phyloP scores from a whole-genome alignment of 345 rosid genomes.

The Fremontodendron californicum region DNA sequence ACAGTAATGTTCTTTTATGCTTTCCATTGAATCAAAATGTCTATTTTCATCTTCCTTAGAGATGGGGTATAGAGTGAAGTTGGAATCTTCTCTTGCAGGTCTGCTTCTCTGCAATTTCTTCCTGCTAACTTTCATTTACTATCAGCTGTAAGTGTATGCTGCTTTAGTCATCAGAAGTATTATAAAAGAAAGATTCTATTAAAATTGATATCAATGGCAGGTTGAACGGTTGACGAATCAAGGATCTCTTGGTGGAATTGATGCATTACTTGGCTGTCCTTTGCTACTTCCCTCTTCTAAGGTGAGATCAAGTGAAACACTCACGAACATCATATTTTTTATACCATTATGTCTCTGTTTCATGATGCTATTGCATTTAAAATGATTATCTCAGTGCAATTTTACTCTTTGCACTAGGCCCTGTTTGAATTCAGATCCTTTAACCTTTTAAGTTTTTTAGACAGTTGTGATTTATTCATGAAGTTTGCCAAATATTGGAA shows the following conservation, averaged over 20 bases:
- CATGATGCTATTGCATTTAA: background rate
- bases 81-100: conserved; percentile 42
- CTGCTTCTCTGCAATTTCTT: conserved; percentile 55
- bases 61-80: conserved; percentile 19
- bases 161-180: conserved; percentile 18
- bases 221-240: conserved; percentile 69
- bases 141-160: conserved; percentile 57
- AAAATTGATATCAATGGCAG: conserved; percentile 29
- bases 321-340: background rate
- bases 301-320: conserved; percentile 33
- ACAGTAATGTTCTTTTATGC: conserved; percentile 39
- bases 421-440: background rate
- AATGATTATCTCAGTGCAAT: background rate
- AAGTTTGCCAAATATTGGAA: background rate
- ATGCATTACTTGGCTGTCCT: conserved; percentile 90
- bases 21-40: conserved; percentile 15
- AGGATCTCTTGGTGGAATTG: conserved; percentile 83
- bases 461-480: background rate
- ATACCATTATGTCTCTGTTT: background rate
- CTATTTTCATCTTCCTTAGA: conserved; percentile 11
- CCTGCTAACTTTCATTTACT: conserved; percentile 71
- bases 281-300: conserved; percentile 74
- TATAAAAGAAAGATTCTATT: conserved; percentile 9
- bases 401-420: background rate
- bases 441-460: background rate